phyloP scores from a whole-genome alignment of 139 green algal genomes.

The Tetradesmus obliquus region DNA sequence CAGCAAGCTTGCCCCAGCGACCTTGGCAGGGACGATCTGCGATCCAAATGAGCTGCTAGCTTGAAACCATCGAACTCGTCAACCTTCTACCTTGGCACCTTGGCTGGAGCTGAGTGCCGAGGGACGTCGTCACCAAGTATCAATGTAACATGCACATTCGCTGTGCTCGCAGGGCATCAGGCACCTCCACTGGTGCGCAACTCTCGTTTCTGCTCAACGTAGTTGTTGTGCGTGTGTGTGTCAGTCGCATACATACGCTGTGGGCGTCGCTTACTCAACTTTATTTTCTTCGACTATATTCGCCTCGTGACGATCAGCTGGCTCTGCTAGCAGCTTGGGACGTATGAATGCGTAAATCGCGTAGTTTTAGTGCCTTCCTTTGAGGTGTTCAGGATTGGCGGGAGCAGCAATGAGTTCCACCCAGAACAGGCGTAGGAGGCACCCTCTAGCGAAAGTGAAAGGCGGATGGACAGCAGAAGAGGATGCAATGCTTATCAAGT shows the following conservation, averaged over 20 bases:
- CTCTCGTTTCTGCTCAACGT: no score
- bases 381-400: not conserved
- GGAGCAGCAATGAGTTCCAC: slow-evolving; percentile 10
- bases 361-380: not conserved
- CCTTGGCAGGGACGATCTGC: no score
- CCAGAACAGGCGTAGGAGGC: not conserved
- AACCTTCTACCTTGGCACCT: no score
- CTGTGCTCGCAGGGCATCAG: no score
- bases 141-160: no score
- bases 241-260: not conserved
- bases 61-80: no score
- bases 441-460: slow-evolving; percentile 44
- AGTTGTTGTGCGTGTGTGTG: not conserved
- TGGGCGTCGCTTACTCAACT: not conserved
- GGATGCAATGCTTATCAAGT: slow-evolving; percentile 62
- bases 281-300: not conserved
- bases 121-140: no score
- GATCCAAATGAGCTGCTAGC: no score
- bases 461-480: slow-evolving; percentile 63
- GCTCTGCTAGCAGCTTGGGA: not conserved
- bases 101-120: no score
- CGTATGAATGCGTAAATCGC: not conserved
- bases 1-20: not conserved
- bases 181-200: no score
- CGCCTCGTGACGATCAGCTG: not conserved